Percentiles rank a stretch among this genome's conserved stretches.
phyloP scores from a whole-genome alignment of 495 filamentous ascomycete species.

The Aspergillus biplanus region DNA sequence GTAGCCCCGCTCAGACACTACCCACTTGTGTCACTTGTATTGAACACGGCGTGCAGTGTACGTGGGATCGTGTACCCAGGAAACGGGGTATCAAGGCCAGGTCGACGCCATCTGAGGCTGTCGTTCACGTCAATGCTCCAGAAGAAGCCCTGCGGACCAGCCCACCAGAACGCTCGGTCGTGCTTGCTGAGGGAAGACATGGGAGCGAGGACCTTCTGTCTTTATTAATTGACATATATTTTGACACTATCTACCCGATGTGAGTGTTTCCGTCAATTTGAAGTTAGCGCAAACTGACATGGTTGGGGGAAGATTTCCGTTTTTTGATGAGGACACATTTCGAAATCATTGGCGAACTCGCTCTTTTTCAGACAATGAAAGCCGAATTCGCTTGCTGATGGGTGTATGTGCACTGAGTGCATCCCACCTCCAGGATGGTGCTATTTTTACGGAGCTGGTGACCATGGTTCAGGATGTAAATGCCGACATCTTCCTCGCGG shows the following conservation, averaged over 20 bases:
- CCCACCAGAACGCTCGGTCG: neutral
- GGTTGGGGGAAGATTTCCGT: neutral
- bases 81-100: constrained; percentile 8
- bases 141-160: neutral
- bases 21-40: constrained; percentile 8
- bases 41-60: constrained; percentile 13
- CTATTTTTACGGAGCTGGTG: neutral
- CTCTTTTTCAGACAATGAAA: neutral
- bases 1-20: neutral
- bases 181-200: neutral
- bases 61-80: constrained; percentile 7
- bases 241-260: constrained; percentile 12
- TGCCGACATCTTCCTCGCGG: neutral
- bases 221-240: constrained; percentile 9
- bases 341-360: neutral
- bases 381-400: constrained; percentile 5
- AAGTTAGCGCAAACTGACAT: neutral
- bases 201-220: neutral
- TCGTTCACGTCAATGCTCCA: neutral
- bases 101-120: neutral
- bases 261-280: neutral
- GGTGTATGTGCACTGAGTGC: constrained; percentile 5
- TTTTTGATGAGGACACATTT: neutral
- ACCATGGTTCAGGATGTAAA: neutral
- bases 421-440: constrained; percentile 2